A percentile compares a stretch with the other conserved stretches of the same genome.
Evolutionary conservation across 116 monocot species (phyloP).

Genomic region (Cymodocea nodosa): DNA sequence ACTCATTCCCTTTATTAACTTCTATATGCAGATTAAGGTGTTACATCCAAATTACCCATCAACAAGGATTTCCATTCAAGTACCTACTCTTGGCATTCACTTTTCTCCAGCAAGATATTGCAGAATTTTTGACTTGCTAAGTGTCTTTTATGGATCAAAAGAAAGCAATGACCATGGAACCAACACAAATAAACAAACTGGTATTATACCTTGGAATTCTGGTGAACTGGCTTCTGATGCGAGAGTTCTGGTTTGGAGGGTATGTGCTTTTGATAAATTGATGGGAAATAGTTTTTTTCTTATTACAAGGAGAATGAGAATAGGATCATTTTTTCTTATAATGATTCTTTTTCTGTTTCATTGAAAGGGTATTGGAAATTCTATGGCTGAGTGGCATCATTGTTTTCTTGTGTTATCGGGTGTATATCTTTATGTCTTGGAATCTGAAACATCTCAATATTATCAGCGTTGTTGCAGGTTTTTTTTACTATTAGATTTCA

Average conservation of each 20-base stretch:
- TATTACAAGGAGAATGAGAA: background rate
- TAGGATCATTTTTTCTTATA: background rate
- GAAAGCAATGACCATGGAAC: conserved; percentile 24
- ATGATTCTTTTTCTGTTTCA: conserved; percentile 9
- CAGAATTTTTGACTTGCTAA: conserved; percentile 52
- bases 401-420: conserved; percentile 85
- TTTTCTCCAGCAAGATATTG: conserved; percentile 82
- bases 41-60: conserved; percentile 81
- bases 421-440: conserved; percentile 84
- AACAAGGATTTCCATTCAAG: conserved; percentile 81
- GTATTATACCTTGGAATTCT: conserved; percentile 44
- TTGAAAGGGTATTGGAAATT: conserved; percentile 72
- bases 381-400: conserved; percentile 85
- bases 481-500: background rate
- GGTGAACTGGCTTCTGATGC: conserved; percentile 66
- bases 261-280: conserved; percentile 17
- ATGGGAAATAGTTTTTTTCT: background rate
- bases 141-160: conserved; percentile 43
- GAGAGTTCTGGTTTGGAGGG: conserved; percentile 86
- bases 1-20: background rate
- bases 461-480: conserved; percentile 81
- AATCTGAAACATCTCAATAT: conserved; percentile 49
- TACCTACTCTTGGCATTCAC: conserved; percentile 76
- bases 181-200: conserved; percentile 16
- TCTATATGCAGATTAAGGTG: conserved; percentile 58